Evolutionary conservation across 2,329 filamentous ascomycete species (phyloP).

Genomic region (Emergomyces africanus): DNA sequence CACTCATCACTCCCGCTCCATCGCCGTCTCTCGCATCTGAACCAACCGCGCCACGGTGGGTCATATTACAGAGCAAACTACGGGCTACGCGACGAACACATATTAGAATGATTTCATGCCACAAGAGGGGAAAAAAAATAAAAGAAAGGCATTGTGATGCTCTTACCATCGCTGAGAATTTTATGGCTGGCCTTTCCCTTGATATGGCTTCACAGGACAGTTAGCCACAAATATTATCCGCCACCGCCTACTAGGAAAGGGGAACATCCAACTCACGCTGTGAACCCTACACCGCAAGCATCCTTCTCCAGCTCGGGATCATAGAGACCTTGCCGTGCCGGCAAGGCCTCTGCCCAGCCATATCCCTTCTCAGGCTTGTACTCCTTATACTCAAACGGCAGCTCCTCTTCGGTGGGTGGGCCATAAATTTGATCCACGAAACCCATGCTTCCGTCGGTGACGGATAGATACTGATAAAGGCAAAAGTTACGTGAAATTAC

Average conservation of each 20-base stretch:
- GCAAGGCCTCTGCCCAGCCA: constrained; percentile 90
- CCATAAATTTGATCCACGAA: constrained; percentile 37
- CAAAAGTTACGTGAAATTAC: background rate
- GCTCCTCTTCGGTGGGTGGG: constrained; percentile 34
- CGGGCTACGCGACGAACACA: constrained; percentile 45
- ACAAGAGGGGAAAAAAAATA: background rate
- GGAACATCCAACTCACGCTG: constrained; percentile 55
- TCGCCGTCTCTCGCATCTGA: constrained; percentile 97
- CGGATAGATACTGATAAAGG: constrained; percentile 26
- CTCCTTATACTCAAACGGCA: constrained; percentile 38
- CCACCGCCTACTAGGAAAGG: constrained; percentile 1
- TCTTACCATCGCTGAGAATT: constrained; percentile 91
- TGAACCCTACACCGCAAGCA: constrained; percentile 98
- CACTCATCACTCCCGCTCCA: constrained; percentile 98
- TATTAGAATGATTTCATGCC: constrained; percentile 20
- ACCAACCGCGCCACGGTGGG: constrained; percentile 94
- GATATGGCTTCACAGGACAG: constrained; percentile 56
- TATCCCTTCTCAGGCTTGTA: constrained; percentile 51
- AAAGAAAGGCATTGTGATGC: background rate
- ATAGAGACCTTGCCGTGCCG: constrained; percentile 97
- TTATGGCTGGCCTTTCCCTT: constrained; percentile 97
- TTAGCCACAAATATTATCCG: background rate
- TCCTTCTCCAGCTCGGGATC: constrained; percentile 95
- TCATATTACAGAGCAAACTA: constrained; percentile 98
- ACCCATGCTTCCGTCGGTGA: constrained; percentile 38